Conservation (phyloP, 805 yeast genomes). For the Yarrowia deformans region DNA sequence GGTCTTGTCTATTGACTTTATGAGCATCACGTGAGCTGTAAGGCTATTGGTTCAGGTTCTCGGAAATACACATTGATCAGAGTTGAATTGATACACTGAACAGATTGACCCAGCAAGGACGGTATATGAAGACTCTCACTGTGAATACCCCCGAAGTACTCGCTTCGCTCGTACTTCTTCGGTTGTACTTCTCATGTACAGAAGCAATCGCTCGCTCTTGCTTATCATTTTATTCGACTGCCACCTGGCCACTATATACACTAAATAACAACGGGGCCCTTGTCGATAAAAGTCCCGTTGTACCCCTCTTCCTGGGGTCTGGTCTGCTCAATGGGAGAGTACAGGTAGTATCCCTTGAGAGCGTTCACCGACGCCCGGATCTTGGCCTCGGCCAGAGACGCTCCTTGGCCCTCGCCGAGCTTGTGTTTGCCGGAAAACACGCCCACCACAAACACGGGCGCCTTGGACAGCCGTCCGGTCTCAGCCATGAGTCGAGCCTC, state of each 20-base stretch:
- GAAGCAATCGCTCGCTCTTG: background rate
- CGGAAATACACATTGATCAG: too few species aligned
- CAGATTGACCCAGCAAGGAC: too few species aligned
- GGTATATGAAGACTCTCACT: too few species aligned
- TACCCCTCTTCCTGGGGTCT: constrained; percentile 64
- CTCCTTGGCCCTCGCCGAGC: constrained; percentile 93
- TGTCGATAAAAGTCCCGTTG: constrained; percentile 46
- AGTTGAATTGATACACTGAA: too few species aligned
- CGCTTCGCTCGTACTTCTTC: too few species aligned
- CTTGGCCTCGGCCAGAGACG: constrained; percentile 88
- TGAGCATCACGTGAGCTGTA: too few species aligned
- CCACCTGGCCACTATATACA: constrained; percentile 19
- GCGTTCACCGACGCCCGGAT: constrained; percentile 91
- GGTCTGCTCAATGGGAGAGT: constrained; percentile 72
- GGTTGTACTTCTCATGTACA: background rate
- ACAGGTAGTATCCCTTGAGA: constrained; percentile 88
- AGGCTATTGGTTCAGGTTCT: too few species aligned
- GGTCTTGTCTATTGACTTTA: too few species aligned
- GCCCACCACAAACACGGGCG: constrained; percentile 90
- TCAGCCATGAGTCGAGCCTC: constrained; percentile 86
- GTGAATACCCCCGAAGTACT: too few species aligned
- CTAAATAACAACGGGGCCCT: constrained; percentile 50
- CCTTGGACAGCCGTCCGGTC: constrained; percentile 84
- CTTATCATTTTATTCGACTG: constrained; percentile 1
- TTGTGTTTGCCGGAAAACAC: constrained; percentile 83